phyloP scores from a whole-genome alignment of 352 stramenopile species.

The Globisporangium splendens region DNA sequence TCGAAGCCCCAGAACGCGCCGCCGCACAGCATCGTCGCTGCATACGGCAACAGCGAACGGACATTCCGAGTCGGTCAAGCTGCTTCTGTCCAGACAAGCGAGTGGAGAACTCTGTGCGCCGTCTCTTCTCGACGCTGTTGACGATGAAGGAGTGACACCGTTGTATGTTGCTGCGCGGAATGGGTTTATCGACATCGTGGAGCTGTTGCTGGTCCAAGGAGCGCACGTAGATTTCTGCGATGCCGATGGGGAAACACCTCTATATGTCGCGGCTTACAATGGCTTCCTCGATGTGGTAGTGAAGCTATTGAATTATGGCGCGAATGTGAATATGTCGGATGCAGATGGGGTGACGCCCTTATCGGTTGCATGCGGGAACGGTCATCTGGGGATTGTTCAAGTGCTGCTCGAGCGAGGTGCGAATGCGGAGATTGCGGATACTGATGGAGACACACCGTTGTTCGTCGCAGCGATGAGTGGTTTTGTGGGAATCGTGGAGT shows the following conservation, averaged over 20 bases:
- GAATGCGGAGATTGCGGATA: neutral
- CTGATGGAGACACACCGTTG: conserved; percentile 1
- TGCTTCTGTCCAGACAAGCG: neutral
- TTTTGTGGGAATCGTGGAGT: neutral
- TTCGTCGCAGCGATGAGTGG: conserved; percentile 3
- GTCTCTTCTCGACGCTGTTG: neutral
- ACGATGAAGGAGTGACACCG: neutral
- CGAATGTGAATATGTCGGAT: conserved; percentile 28
- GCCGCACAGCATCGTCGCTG: neutral
- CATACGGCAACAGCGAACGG: conserved; percentile 8
- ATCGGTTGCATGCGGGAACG: conserved; percentile 1
- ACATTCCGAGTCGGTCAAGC: conserved; percentile 8
- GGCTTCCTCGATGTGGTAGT: conserved; percentile 7
- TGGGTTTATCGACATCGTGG: conserved; percentile 2
- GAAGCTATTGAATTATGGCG: neutral
- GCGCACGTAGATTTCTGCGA: conserved; percentile 9
- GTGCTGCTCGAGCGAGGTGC: conserved; percentile 4
- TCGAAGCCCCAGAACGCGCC: too few species aligned
- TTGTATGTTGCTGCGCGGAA: conserved; percentile 8
- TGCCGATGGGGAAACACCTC: conserved; percentile 4
- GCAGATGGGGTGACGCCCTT: conserved; percentile 19
- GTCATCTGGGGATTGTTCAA: neutral
- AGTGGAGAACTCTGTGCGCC: neutral
- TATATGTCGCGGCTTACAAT: conserved; percentile 7
- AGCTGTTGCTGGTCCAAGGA: neutral